Evolutionary conservation across 257 asterid species (phyloP).

Genomic region (Handroanthus guayacan): DNA sequence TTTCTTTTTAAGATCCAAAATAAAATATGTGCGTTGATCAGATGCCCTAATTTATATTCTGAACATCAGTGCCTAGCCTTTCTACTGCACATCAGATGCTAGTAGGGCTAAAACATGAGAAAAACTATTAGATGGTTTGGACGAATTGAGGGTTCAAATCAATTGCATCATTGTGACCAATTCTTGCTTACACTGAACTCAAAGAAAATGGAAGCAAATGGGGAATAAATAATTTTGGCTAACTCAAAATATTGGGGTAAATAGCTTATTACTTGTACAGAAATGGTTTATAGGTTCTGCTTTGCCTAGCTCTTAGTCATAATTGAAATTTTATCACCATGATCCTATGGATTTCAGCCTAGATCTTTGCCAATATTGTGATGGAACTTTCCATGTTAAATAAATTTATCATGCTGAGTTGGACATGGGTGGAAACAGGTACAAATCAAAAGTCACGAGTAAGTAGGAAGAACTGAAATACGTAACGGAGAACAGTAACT

Average conservation of each 20-base stretch:
- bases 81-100: not conserved
- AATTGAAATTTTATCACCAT: not conserved
- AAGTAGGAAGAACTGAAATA: not conserved
- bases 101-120: not conserved
- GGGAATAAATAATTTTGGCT: not conserved
- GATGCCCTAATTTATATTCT: constrained; percentile 9
- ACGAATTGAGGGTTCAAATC: not conserved
- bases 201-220: not conserved
- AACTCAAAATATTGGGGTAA: not conserved
- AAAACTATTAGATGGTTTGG: not conserved
- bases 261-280: not conserved
- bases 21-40: not conserved
- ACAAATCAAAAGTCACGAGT: too few species aligned
- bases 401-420: not conserved
- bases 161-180: not conserved
- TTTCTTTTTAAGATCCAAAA: not conserved
- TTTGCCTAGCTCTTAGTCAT: not conserved
- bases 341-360: not conserved
- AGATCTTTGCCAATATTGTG: too few species aligned
- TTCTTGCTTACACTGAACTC: not conserved
- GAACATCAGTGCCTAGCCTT: not conserved
- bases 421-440: too few species aligned
- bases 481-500: not conserved
- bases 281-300: not conserved
- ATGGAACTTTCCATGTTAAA: not conserved